Conservation (phyloP, 495 filamentous ascomycete genomes). For the Penicillium diatomitis region DNA sequence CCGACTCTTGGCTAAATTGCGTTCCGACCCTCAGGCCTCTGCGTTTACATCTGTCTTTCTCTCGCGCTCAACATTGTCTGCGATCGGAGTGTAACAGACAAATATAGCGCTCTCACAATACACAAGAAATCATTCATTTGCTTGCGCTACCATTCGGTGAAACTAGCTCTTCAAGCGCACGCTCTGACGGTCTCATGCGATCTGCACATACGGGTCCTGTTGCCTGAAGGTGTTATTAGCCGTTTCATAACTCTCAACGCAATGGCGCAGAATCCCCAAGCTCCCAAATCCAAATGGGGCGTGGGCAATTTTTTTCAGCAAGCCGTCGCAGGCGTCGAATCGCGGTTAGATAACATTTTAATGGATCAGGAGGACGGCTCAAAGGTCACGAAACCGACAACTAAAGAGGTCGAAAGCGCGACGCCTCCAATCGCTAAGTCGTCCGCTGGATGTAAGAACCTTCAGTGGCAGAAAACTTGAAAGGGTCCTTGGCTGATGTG, state of each 20-base stretch:
- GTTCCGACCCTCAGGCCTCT: no score
- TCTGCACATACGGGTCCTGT: conserved; percentile 13
- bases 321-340: conserved; percentile 90
- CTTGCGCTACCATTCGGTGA: background rate
- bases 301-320: conserved; percentile 76
- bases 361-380: conserved; percentile 58
- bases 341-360: conserved; percentile 82
- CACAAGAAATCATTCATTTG: background rate
- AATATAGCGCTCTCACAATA: background rate
- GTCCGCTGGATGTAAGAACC: conserved; percentile 16
- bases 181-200: conserved; percentile 20
- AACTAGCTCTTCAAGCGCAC: conserved; percentile 11
- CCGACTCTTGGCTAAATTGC: no score
- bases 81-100: no score
- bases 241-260: conserved; percentile 1
- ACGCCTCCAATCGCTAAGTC: conserved; percentile 8
- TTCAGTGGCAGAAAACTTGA: no score
- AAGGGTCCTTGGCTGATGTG: conserved; percentile 11
- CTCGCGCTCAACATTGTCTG: no score
- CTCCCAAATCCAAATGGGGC: conserved; percentile 34
- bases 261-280: conserved; percentile 33
- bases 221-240: conserved; percentile 10
- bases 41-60: no score
- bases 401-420: conserved; percentile 10
- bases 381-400: conserved; percentile 15